Evolutionary conservation across 1,284 basidiomycete species (phyloP), one percentile per base, ranked within the genome.

Genomic region (Hemileia vastatrix): DNA sequence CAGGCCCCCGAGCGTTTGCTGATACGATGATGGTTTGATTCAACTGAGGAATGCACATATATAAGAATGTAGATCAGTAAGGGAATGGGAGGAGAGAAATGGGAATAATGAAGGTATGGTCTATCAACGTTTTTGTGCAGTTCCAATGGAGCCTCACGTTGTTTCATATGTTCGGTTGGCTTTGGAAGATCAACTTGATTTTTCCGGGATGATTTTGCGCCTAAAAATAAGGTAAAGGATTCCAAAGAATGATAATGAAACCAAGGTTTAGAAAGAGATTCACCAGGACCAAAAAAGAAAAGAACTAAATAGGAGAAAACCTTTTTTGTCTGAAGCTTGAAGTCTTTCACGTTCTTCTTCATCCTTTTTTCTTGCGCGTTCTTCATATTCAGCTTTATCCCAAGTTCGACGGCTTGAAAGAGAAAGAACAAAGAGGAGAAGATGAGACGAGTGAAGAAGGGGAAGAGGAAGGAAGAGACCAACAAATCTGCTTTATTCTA

Each of bases 11-110:
- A 24, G 84, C 86, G 6, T 64, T 63, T 6, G 86, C 84, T 2
- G 84, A 83, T 6, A 96, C 90, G 63, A 96, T 86, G 81, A 91
- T 87, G 1, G 88, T 93, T 81, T 94, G 95, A 70, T 83, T 83
- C 18, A 94, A 80, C 57, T 60, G 48, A 43, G 24, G 11, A 31
- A 15, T 40, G 24, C 27, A 27, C 6, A 36, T 49, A 23, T 2
- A 23, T 6, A 40, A 9, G 32, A 58, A 40, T 18, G n/a, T n/a
- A n/a, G n/a, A 44, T 44, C 43, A 44, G 43, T 44, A 15, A 15
- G 43, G 43, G 43, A 8, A 18, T 13, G 43, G 43, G 43, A 2
- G 13, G 13, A 15, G 43, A 9, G 15, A 40, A 36, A 40, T 33
- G 3, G 9, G 2, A 33, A 54, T 2, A 31, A 52, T 23, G 23